Evolutionary conservation across 2,329 filamentous ascomycete genomes (phyloP).

Genomic region (Paecilomyces variotii): DNA sequence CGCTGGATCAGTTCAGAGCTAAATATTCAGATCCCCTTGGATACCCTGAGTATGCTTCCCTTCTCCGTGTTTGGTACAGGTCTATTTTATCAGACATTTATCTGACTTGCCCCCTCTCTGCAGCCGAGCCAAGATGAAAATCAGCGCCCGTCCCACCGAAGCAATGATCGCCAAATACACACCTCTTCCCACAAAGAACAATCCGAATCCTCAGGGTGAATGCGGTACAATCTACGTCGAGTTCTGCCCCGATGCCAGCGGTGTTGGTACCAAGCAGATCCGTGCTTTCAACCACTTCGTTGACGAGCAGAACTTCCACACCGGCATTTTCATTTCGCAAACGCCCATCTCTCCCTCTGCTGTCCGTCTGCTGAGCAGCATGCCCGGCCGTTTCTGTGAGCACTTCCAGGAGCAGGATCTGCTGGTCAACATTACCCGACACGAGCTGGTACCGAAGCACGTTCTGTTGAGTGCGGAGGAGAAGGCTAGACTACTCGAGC

Average conservation of each 20-base stretch:
- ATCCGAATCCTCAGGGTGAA: constrained; percentile 63
- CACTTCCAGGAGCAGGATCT: constrained; percentile 94
- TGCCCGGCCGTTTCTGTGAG: constrained; percentile 76
- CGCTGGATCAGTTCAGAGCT: constrained; percentile 69
- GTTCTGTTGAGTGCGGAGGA: constrained; percentile 84
- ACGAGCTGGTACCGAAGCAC: constrained; percentile 92
- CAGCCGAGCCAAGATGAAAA: constrained; percentile 77
- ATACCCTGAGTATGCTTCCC: constrained; percentile 59
- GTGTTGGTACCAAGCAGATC: constrained; percentile 84
- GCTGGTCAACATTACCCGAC: constrained; percentile 94
- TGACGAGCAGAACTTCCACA: constrained; percentile 71
- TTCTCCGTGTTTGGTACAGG: constrained; percentile 5
- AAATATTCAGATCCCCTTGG: constrained; percentile 68
- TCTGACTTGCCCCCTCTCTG: not conserved
- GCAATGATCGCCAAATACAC: constrained; percentile 81
- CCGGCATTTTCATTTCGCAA: constrained; percentile 82
- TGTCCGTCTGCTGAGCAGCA: constrained; percentile 73
- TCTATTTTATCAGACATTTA: not conserved
- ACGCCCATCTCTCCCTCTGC: constrained; percentile 77
- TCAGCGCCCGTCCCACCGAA: constrained; percentile 76
- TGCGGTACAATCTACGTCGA: constrained; percentile 90
- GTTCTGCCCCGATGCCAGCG: constrained; percentile 68
- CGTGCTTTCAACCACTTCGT: constrained; percentile 81
- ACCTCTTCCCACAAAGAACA: constrained; percentile 57
- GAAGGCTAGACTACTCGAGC: constrained; percentile 73